Evolutionary conservation across 192 early-diverging fungal genomes (phyloP).

Genomic region (Linnemannia elongata): DNA sequence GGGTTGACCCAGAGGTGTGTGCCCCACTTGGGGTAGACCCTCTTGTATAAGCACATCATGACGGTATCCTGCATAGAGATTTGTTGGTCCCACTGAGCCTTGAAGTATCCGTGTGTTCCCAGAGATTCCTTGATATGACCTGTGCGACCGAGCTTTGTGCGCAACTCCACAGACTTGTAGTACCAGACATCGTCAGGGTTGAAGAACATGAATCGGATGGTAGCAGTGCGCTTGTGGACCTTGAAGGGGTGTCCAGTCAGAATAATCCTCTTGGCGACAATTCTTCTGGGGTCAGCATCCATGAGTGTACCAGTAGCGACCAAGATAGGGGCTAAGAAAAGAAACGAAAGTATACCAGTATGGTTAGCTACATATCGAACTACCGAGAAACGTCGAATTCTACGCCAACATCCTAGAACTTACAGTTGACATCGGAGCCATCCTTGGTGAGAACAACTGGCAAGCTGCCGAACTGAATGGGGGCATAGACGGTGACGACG

Average conservation of each 20-base stretch:
- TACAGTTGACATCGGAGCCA: slow-evolving; percentile 66
- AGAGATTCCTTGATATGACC: slow-evolving; percentile 95
- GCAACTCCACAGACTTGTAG: slow-evolving; percentile 96
- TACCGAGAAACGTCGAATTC: neutral
- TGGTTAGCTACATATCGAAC: neutral
- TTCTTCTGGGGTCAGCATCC: slow-evolving; percentile 83
- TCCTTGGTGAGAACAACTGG: slow-evolving; percentile 89
- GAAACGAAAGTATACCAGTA: neutral
- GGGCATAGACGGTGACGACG: slow-evolving; percentile 92
- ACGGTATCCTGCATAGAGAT: slow-evolving; percentile 91
- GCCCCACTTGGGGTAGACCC: slow-evolving; percentile 97
- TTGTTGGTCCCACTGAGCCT: slow-evolving; percentile 72
- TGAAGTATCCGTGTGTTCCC: slow-evolving; percentile 93
- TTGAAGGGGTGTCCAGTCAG: slow-evolving; percentile 97
- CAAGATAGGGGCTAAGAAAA: slow-evolving; percentile 65
- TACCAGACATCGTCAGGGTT: slow-evolving; percentile 93
- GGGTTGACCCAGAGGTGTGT: slow-evolving; percentile 70
- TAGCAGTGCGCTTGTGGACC: slow-evolving; percentile 91
- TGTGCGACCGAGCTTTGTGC: slow-evolving; percentile 90
- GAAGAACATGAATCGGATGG: slow-evolving; percentile 98
- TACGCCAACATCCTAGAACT: neutral
- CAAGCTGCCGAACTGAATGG: slow-evolving; percentile 89
- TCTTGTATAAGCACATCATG: slow-evolving; percentile 93
- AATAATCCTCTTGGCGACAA: slow-evolving; percentile 94
- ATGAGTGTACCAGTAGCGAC: slow-evolving; percentile 87